phyloP scores from a whole-genome alignment of 441 rosid species.

The Rhodomyrtus psidioides region DNA sequence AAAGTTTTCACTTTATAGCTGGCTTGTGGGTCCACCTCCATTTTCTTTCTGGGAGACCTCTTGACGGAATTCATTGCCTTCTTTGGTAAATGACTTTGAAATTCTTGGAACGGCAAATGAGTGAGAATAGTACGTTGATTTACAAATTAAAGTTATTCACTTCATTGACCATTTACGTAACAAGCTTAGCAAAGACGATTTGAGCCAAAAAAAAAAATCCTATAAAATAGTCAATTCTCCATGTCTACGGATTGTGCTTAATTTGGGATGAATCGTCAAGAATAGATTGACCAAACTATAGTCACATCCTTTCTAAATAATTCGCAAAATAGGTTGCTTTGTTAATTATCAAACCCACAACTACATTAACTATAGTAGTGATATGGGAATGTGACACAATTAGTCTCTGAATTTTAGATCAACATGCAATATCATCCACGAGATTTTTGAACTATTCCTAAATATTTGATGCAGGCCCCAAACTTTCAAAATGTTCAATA shows the following conservation, averaged over 20 bases:
- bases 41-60: not conserved
- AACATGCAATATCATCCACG: not conserved
- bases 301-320: not conserved
- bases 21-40: constrained; percentile 11
- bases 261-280: not conserved
- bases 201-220: not conserved
- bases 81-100: not conserved
- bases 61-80: not conserved
- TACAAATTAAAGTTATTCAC: not conserved
- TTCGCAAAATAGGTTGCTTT: not conserved
- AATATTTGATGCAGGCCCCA: not conserved
- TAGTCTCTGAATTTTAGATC: not conserved
- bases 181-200: not conserved
- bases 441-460: not conserved
- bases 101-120: not conserved
- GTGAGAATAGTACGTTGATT: not conserved
- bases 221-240: not conserved
- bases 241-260: not conserved
- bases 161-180: not conserved
- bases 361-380: not conserved
- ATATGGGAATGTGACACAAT: not conserved
- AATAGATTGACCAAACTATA: not conserved
- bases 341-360: not conserved
- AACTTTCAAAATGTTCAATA: not conserved
- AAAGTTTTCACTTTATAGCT: constrained; percentile 14